Conservation (phyloP, 495 filamentous ascomycete species). For the Penicillium atrosanguineum region DNA sequence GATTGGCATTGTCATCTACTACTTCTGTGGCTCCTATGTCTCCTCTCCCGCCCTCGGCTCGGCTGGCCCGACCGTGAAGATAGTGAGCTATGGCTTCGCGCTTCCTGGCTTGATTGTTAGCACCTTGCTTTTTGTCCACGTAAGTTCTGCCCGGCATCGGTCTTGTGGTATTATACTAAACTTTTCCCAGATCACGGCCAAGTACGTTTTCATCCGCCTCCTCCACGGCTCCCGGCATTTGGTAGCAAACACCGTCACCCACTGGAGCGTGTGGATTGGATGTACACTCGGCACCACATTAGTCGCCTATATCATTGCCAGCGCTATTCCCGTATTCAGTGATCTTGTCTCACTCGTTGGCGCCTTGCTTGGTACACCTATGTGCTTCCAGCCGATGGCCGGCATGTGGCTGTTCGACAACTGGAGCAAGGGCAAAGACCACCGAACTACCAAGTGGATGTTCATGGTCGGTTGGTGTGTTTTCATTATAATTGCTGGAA, state of each 20-base stretch:
- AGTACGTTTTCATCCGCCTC: conserved; percentile 60
- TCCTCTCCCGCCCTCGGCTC: conserved; percentile 68
- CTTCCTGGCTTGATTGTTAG: conserved; percentile 53
- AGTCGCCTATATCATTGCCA: conserved; percentile 65
- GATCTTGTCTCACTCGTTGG: conserved; percentile 59
- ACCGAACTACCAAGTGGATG: conserved; percentile 22
- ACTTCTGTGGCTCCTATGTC: conserved; percentile 65
- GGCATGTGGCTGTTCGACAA: conserved; percentile 49
- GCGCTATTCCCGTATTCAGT: conserved; percentile 68
- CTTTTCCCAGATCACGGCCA: conserved; percentile 41
- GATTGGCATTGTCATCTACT: conserved; percentile 66
- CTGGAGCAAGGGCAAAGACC: conserved; percentile 41
- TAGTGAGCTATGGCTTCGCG: conserved; percentile 71
- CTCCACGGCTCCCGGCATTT: conserved; percentile 53
- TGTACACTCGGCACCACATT: conserved; percentile 56
- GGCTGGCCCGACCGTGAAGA: conserved; percentile 58
- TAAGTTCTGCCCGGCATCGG: conserved; percentile 42
- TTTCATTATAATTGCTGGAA: conserved; percentile 33
- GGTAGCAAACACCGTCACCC: conserved; percentile 54
- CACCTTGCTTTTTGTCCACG: conserved; percentile 29
- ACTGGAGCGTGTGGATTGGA: conserved; percentile 58
- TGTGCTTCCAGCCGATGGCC: conserved; percentile 45
- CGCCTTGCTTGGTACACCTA: conserved; percentile 52
- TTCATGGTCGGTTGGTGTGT: conserved; percentile 29
- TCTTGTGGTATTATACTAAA: background rate